phyloP scores from a whole-genome alignment of 1,284 basidiomycete genomes.

The Ganoderma resinaceum region DNA sequence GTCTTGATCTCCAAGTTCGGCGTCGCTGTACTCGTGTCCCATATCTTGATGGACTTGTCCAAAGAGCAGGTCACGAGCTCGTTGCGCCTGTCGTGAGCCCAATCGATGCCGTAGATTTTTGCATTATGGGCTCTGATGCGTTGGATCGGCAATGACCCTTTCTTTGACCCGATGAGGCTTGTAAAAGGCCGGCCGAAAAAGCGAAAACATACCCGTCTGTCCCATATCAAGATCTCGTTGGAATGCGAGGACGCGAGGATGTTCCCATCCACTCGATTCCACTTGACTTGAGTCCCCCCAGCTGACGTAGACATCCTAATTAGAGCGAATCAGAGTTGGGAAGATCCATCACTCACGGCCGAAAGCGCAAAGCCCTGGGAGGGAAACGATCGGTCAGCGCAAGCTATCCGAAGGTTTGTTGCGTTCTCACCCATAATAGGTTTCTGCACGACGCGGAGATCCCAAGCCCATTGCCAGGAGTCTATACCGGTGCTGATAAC shows the following conservation, averaged over 20 bases:
- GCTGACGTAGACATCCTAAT: conserved; percentile 48
- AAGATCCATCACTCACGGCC: conserved; percentile 55
- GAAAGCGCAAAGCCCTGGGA: conserved; percentile 76
- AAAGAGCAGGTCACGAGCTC: conserved; percentile 92
- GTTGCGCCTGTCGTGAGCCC: conserved; percentile 78
- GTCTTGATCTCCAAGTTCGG: conserved; percentile 75
- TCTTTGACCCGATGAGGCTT: conserved; percentile 51
- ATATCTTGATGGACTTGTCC: conserved; percentile 91
- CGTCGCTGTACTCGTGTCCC: conserved; percentile 57
- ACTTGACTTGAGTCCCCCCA: conserved; percentile 94
- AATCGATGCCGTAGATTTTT: conserved; percentile 96
- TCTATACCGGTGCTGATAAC: conserved; percentile 83
- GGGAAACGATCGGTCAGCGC: no score
- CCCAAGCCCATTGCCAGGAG: conserved; percentile 90
- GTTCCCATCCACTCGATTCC: conserved; percentile 88
- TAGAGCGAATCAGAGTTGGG: not conserved
- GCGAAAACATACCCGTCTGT: conserved; percentile 70
- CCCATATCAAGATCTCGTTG: conserved; percentile 87
- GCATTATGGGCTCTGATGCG: conserved; percentile 82
- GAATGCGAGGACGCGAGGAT: conserved; percentile 89
- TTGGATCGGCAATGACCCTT: conserved; percentile 86
- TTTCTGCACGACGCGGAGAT: conserved; percentile 67
- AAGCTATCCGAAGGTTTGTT: not conserved
- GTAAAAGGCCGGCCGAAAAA: not conserved
- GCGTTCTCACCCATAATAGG: conserved; percentile 65